phyloP scores from a whole-genome alignment of 805 yeast species.

The Metschnikowia vanudenii region DNA sequence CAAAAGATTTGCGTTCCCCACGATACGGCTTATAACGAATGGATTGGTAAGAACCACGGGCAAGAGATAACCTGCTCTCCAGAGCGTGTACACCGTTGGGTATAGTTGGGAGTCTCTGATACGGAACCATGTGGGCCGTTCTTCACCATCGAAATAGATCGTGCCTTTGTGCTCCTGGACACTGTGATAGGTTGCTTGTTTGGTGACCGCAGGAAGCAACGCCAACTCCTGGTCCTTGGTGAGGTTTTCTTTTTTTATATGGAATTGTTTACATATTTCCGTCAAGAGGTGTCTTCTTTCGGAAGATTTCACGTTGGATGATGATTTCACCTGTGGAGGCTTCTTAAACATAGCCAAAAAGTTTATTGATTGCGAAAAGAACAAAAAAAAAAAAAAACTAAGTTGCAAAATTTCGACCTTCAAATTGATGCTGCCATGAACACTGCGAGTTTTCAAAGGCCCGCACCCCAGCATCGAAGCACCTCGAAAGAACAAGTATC shows the following conservation, averaged over 20 bases:
- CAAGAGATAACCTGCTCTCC: slow-evolving; percentile 64
- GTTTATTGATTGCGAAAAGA: slow-evolving; percentile 4
- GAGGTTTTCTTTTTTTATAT: slow-evolving; percentile 38
- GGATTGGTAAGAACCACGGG: slow-evolving; percentile 73
- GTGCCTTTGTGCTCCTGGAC: slow-evolving; percentile 54
- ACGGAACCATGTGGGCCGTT: slow-evolving; percentile 72
- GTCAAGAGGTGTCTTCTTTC: slow-evolving; percentile 61
- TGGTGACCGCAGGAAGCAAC: slow-evolving; percentile 53
- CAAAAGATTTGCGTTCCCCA: slow-evolving; percentile 81
- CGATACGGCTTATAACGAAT: slow-evolving; percentile 66
- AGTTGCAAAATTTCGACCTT: not conserved
- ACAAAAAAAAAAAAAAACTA: not conserved
- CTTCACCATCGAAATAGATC: slow-evolving; percentile 61
- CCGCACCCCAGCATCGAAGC: no score
- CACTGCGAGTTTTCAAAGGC: not conserved
- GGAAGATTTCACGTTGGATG: slow-evolving; percentile 77
- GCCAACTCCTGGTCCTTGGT: slow-evolving; percentile 40
- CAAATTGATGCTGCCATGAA: not conserved
- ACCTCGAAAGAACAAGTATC: no score
- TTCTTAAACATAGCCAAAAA: slow-evolving; percentile 23
- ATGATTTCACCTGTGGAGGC: slow-evolving; percentile 56
- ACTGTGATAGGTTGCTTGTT: slow-evolving; percentile 62
- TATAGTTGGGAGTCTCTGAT: slow-evolving; percentile 51
- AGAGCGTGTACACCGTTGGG: slow-evolving; percentile 73
- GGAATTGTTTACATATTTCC: slow-evolving; percentile 42